phyloP scores from a whole-genome alignment of 2,329 filamentous ascomycete species.

The Cercospora zeina region DNA sequence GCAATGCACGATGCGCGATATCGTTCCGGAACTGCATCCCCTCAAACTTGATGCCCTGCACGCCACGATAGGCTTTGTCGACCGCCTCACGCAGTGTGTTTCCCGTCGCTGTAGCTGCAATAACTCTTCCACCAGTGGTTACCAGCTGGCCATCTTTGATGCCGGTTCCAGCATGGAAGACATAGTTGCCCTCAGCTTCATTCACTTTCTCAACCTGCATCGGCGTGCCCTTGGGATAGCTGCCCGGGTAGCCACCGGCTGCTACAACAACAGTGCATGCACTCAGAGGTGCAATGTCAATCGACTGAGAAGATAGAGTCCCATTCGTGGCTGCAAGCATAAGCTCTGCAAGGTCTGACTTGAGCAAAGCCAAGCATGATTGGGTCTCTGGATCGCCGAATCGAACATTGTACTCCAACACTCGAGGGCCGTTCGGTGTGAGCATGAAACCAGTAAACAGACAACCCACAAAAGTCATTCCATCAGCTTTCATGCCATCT shows the following conservation, averaged over 20 bases:
- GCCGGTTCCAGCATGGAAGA: slow-evolving; percentile 92
- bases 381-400: slow-evolving; percentile 93
- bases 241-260: slow-evolving; percentile 84
- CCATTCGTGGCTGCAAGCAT: slow-evolving; percentile 82
- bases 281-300: slow-evolving; percentile 53
- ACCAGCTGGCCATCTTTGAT: slow-evolving; percentile 63
- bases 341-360: slow-evolving; percentile 82
- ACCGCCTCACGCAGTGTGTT: slow-evolving; percentile 78
- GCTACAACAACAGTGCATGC: slow-evolving; percentile 93
- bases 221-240: slow-evolving; percentile 75
- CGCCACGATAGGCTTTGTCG: slow-evolving; percentile 80
- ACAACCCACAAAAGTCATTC: slow-evolving; percentile 68
- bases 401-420: slow-evolving; percentile 89
- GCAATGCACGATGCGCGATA: slow-evolving; percentile 65
- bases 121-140: slow-evolving; percentile 85
- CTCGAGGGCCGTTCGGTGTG: slow-evolving; percentile 74
- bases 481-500: slow-evolving; percentile 79
- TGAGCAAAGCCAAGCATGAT: slow-evolving; percentile 76
- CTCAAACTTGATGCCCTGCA: slow-evolving; percentile 77
- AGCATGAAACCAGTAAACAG: slow-evolving; percentile 95
- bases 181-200: slow-evolving; percentile 57
- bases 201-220: slow-evolving; percentile 58
- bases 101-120: slow-evolving; percentile 82
- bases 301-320: slow-evolving; percentile 59
- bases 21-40: slow-evolving; percentile 91